Conservation (phyloP, 331 rosid species). For the Acacia concinna region DNA sequence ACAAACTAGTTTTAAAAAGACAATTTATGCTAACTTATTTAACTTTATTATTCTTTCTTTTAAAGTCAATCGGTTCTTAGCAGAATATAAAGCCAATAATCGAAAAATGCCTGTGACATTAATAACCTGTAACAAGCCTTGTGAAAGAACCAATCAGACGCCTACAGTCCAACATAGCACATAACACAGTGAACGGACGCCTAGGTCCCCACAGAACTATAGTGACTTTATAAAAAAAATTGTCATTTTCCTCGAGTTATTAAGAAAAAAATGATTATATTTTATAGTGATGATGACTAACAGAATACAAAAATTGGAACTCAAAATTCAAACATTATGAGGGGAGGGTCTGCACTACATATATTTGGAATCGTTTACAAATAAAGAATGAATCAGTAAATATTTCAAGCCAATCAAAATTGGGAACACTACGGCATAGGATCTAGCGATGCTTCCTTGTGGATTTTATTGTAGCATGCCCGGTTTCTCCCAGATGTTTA, state of each 20-base stretch:
- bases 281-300: background rate
- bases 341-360: background rate
- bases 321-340: background rate
- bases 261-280: background rate
- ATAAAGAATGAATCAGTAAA: constrained; percentile 43
- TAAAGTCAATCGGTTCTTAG: no score
- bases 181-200: background rate
- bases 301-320: background rate
- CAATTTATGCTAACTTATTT: no score
- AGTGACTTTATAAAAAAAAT: background rate
- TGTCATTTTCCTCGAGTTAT: background rate
- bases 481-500: constrained; percentile 75
- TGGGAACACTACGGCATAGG: constrained; percentile 2
- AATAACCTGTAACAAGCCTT: no score
- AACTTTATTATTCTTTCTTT: no score
- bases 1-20: no score
- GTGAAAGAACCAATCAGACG: no score
- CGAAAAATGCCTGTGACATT: no score
- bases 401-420: constrained; percentile 16
- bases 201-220: background rate
- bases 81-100: no score
- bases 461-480: constrained; percentile 70
- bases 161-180: background rate
- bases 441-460: constrained; percentile 31
- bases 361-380: constrained; percentile 13